Evolutionary conservation across 1,139 yeast species (phyloP).

Genomic region (Hanseniaspora gamundiae): DNA sequence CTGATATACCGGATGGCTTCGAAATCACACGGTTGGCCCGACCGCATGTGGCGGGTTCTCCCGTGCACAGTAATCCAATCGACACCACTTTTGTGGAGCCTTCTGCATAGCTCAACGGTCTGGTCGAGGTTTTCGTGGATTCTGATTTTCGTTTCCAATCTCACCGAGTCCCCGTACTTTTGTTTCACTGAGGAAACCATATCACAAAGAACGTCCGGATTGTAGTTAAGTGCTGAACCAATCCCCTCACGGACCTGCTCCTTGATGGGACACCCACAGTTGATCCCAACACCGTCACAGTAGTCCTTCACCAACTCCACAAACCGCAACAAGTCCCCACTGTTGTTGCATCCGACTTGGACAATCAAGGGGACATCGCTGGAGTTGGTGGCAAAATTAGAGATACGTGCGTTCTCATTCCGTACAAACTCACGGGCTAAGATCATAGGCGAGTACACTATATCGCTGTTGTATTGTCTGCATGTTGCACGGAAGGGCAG

Average conservation of each 20-base stretch:
- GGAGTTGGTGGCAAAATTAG: constrained; percentile 73
- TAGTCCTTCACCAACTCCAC: constrained; percentile 82
- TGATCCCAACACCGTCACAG: constrained; percentile 88
- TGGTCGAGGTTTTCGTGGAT: constrained; percentile 66
- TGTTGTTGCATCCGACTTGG: constrained; percentile 86
- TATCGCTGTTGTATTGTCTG: constrained; percentile 62
- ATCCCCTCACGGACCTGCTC: constrained; percentile 94
- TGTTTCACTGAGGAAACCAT: constrained; percentile 79
- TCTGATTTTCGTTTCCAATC: constrained; percentile 84
- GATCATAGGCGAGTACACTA: constrained; percentile 93
- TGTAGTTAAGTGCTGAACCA: constrained; percentile 88
- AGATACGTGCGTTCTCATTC: constrained; percentile 62
- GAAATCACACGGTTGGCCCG: constrained; percentile 69
- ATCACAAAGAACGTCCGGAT: constrained; percentile 65
- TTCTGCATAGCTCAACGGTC: constrained; percentile 59
- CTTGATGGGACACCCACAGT: constrained; percentile 95
- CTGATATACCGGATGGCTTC: constrained; percentile 68
- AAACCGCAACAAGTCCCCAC: constrained; percentile 69
- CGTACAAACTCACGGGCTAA: constrained; percentile 90
- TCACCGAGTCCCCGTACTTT: constrained; percentile 53
- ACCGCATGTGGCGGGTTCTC: constrained; percentile 71
- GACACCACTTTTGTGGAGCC: constrained; percentile 77
- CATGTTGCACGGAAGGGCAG: constrained; percentile 79
- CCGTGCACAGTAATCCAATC: constrained; percentile 95
- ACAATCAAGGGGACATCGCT: constrained; percentile 64